Base-by-base conservation (phyloP, 2,329 filamentous ascomycete genomes). In the Diplodia corticola region DNA sequence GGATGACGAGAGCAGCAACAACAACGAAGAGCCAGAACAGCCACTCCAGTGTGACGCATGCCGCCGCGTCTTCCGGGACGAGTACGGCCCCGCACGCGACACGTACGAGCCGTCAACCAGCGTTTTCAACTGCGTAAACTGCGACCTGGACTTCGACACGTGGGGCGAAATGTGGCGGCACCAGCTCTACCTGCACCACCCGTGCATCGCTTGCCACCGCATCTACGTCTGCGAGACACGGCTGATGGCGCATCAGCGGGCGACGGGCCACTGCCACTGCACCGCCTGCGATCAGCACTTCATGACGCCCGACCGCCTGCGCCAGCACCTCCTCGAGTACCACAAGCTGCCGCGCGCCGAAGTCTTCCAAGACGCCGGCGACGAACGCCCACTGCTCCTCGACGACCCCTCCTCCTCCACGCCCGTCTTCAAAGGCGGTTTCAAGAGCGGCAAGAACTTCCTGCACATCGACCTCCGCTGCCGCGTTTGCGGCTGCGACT, bases 131-230 rank as follows among this genome's bases (percentile, higher is more conserved):
- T 66, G 64, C 49, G 46, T 48, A n/a, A 54, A 48, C 49, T 66
- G 64, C 55, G 44, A 24, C 2, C 55, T 35, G 13, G n/a, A n/a
- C 1, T 66, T 46, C 57, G 49, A 66, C n/a, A 63, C 33, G 35
- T 66, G 64, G 64, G 64, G 63, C 35, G 57, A 54, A n/a, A 66
- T 66, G 64, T 66, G 64, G 64, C 48, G 40, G 9, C 64, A 66
- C 35, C 55, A 66, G 48, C 55, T 66, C 26, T 61, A 33, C 7
- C 61, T 63, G n/a, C 64, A 66, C 49, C 64, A 66, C 35, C 55
- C 64, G n/a, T 66, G 64, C 40, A 66, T 66, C 48, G 48, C 55
- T n/a, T 66, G 64, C 57, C 57, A 66, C 57, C 30, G n/a, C 3
- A 63, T 66, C 7, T 66, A 49, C 37, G 17, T 66, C 64, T 55